These are phyloP conservation scores for Penicillium flavigenum DNA, from an alignment of 495 filamentous ascomycete species.

Conservation along the genomic window DNA sequence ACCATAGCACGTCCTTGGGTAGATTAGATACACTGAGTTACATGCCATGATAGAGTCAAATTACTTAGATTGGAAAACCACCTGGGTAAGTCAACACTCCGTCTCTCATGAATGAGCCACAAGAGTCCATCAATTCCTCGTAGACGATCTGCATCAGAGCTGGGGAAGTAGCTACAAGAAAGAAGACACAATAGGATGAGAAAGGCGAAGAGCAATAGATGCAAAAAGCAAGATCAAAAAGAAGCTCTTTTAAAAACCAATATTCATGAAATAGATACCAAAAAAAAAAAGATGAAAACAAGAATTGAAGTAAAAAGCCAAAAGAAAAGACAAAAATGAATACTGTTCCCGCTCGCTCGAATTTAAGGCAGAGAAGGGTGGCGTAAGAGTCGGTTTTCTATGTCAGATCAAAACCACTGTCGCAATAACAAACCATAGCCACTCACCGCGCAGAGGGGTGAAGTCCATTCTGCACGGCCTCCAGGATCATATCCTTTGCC, in stretches of 20 bases:
- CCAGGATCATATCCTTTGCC: constrained; percentile 84
- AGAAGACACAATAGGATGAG: neutral
- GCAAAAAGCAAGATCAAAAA: constrained; percentile 9
- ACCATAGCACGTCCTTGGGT: neutral
- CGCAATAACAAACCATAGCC: neutral
- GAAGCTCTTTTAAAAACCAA: constrained; percentile 14
- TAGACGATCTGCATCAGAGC: neutral
- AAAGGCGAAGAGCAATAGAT: neutral
- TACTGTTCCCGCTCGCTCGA: constrained; percentile 14
- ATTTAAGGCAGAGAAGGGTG: constrained; percentile 6
- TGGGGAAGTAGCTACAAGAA: neutral
- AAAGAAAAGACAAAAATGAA: neutral
- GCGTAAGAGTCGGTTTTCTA: constrained; percentile 5
- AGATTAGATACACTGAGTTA: neutral
- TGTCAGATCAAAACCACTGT: neutral
- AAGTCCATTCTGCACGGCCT: constrained; percentile 60
- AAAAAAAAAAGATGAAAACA: constrained; percentile 10
- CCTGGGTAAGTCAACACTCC: neutral
- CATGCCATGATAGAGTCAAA: neutral
- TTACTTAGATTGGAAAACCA: neutral
- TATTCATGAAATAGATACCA: constrained; percentile 14
- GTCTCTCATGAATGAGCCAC: neutral
- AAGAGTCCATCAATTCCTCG: neutral
- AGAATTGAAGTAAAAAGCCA: constrained; percentile 5
- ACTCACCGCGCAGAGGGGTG: constrained; percentile 28